Evolutionary conservation across 768 basidiomycete species (phyloP).

Genomic region (Stropharia rugosoannulata): DNA sequence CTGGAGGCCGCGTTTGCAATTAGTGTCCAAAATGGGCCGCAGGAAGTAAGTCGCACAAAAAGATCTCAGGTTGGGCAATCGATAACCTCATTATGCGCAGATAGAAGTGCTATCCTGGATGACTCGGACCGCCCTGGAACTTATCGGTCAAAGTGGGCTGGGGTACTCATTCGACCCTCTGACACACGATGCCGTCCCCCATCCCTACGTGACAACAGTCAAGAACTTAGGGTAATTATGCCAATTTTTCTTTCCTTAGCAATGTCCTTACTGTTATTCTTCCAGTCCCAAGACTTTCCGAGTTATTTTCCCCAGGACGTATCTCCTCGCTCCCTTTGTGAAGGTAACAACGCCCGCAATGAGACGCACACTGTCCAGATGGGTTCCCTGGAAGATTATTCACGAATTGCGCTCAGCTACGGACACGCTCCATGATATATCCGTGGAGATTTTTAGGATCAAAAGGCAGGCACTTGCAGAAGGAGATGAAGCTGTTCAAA

Average conservation of each 20-base stretch:
- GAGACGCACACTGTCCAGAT: constrained; percentile 23
- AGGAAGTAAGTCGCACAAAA: constrained; percentile 26
- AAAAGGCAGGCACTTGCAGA: constrained; percentile 35
- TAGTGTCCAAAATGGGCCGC: constrained; percentile 26
- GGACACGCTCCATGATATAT: constrained; percentile 34
- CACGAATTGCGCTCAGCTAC: constrained; percentile 29
- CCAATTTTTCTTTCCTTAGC: neutral
- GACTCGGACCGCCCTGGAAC: constrained; percentile 43
- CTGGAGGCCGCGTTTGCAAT: constrained; percentile 21
- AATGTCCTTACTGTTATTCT: neutral
- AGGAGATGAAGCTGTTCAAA: constrained; percentile 33
- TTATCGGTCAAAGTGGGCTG: constrained; percentile 49
- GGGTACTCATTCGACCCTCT: constrained; percentile 40
- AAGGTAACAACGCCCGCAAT: constrained; percentile 25
- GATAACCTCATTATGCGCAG: constrained; percentile 10
- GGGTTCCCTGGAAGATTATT: constrained; percentile 29
- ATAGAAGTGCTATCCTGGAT: constrained; percentile 35
- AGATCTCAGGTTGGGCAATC: too few species aligned
- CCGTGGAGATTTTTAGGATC: constrained; percentile 31
- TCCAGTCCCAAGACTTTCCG: constrained; percentile 17
- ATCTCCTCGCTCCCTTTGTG: constrained; percentile 19
- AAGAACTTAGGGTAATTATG: neutral
- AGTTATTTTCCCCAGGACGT: constrained; percentile 16
- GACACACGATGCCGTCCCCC: constrained; percentile 23
- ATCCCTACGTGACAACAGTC: constrained; percentile 28